phyloP scores from a whole-genome alignment of 176 grass and related monocot genomes.

The Ensete ventricosum region DNA sequence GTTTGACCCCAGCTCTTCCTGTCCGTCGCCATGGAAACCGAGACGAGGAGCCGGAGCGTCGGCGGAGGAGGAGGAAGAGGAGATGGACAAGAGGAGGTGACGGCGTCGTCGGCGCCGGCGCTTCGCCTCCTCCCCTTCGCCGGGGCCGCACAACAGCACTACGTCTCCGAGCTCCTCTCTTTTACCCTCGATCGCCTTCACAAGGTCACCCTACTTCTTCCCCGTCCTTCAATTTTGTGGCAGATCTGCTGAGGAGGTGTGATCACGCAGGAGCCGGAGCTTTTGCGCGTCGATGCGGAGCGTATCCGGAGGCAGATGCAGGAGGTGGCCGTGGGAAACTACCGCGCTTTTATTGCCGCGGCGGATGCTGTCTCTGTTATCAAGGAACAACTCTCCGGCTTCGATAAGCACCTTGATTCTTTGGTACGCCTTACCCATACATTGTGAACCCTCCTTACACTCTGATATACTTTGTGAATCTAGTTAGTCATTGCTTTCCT shows the following conservation, averaged over 20 bases:
- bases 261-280: constrained; percentile 78
- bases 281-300: constrained; percentile 94
- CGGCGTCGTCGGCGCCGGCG: constrained; percentile 11
- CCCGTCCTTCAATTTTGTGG: not conserved
- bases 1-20: not conserved
- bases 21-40: constrained; percentile 1
- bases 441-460: not conserved
- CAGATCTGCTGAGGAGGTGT: constrained; percentile 2
- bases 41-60: not conserved
- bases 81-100: not conserved
- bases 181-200: constrained; percentile 98
- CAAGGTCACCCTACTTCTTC: constrained; percentile 38
- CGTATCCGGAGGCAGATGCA: constrained; percentile 97
- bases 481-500: not conserved
- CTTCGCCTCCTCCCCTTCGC: constrained; percentile 38
- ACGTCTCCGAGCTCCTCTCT: constrained; percentile 99
- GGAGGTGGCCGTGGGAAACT: constrained; percentile 98
- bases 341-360: constrained; percentile 81
- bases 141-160: constrained; percentile 57
- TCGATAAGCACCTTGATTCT: constrained; percentile 76
- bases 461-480: constrained; percentile 5
- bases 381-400: constrained; percentile 71
- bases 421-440: constrained; percentile 35
- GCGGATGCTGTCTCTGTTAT: constrained; percentile 94
- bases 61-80: not conserved